Evolutionary conservation across 805 yeast species (phyloP).

Genomic region (Starmerella geochares): DNA sequence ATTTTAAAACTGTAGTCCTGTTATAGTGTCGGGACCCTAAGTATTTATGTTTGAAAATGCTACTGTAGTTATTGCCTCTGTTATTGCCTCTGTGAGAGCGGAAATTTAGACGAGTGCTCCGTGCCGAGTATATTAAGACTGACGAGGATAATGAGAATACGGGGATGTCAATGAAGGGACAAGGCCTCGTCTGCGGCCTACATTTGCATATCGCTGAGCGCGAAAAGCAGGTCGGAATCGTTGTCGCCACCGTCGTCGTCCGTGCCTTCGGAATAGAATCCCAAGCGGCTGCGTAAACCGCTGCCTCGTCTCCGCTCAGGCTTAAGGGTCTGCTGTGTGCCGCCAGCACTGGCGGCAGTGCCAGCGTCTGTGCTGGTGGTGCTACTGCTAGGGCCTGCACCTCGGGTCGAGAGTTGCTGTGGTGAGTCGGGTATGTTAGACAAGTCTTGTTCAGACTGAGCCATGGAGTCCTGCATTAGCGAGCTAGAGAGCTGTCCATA

Average conservation of each 20-base stretch:
- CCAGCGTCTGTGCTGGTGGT: background rate
- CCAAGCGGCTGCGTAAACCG: slow-evolving; percentile 22
- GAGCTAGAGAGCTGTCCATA: slow-evolving; percentile 33
- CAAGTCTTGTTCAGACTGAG: slow-evolving; percentile 12
- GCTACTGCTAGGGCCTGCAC: too few relatives aligned
- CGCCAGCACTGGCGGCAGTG: background rate
- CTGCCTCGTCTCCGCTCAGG: slow-evolving; percentile 14
- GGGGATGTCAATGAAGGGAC: too few relatives aligned
- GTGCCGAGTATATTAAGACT: too few relatives aligned
- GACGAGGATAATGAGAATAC: too few relatives aligned
- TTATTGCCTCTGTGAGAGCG: too few relatives aligned
- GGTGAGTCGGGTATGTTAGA: background rate
- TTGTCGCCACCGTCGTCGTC: slow-evolving; percentile 14
- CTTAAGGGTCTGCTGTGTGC: slow-evolving; percentile 13
- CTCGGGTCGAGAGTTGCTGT: background rate
- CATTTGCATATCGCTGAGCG: slow-evolving; percentile 25
- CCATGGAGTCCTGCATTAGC: slow-evolving; percentile 17
- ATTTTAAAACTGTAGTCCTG: too few relatives aligned
- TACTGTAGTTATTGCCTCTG: too few relatives aligned
- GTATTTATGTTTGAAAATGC: too few relatives aligned
- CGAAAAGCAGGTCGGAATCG: slow-evolving; percentile 25
- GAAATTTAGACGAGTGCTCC: too few relatives aligned
- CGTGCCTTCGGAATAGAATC: slow-evolving; percentile 21
- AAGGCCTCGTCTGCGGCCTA: too few relatives aligned
- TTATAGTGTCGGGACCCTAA: too few relatives aligned